These are phyloP conservation scores for Orbilia blumenaviensis DNA, from an alignment of 2,329 filamentous ascomycete species.

Conservation along the genomic window DNA sequence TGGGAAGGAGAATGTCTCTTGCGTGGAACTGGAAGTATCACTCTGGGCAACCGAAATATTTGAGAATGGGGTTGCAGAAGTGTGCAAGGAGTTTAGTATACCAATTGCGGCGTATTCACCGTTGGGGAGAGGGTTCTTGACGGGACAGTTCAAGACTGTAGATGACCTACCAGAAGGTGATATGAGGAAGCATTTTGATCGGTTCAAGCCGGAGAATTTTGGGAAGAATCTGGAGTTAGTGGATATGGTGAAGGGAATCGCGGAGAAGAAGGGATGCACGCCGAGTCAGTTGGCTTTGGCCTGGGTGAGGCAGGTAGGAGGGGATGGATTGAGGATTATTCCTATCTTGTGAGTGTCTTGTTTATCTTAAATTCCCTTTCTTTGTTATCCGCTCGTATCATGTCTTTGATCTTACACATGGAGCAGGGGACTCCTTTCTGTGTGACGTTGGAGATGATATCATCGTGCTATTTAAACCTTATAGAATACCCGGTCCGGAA, in stretches of 20 bases:
- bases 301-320: conserved; percentile 68
- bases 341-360: conserved; percentile 72
- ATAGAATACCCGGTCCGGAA: not conserved
- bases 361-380: conserved; percentile 59
- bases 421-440: not conserved
- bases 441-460: not conserved
- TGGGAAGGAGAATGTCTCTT: conserved; percentile 20
- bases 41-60: conserved; percentile 65
- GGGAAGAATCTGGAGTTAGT: conserved; percentile 72
- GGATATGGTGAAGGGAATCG: conserved; percentile 68
- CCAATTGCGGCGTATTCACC: conserved; percentile 78
- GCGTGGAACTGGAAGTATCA: conserved; percentile 67
- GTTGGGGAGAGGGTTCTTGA: conserved; percentile 69
- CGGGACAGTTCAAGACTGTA: conserved; percentile 65
- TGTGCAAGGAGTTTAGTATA: conserved; percentile 72
- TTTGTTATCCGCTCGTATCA: not conserved
- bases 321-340: conserved; percentile 68
- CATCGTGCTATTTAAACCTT: not conserved
- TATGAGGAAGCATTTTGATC: conserved; percentile 64
- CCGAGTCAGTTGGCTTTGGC: conserved; percentile 72
- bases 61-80: conserved; percentile 66
- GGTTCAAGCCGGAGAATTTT: conserved; percentile 72
- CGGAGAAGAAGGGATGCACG: conserved; percentile 69
- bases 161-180: conserved; percentile 69
- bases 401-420: too few relatives aligned